Base-by-base conservation (phyloP, 345 rosid genomes). In the Excoecaria agallocha region DNA sequence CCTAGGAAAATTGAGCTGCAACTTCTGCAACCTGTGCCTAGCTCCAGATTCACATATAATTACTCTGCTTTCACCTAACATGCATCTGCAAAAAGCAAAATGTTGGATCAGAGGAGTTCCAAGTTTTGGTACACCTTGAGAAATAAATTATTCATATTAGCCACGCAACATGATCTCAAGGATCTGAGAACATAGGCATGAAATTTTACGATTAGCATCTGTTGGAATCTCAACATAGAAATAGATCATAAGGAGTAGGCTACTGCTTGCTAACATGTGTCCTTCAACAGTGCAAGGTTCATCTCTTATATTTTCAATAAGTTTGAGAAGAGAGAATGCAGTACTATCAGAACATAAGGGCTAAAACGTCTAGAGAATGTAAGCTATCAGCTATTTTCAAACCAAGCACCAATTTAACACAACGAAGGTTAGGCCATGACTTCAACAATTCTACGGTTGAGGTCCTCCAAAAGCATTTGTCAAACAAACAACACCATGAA, bases 1-100 rank as follows among this genome's bases (percentile, higher is more conserved):
- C 96, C 91, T 92, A 67, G 98, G 94, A 81, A 89, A 94, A 78
- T 94, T 94, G 67, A 94, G 93, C 90, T 89, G 98, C 87, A 94
- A 80, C 78, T 94, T 94, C 81, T 94, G 98, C 84, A 88, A 66
- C 74, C 89, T 88, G 71, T 94, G 98, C 75, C 81, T 89, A 67
- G 89, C 83, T 64, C 97, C 98, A 15, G 98, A 76, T 79, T 94
- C 98, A 78, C 98, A 89, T 16, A 89, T 58, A 80, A 94, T 84
- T 77, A 94, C 87, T 71, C 95, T 86, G 84, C 95, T 89, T 82
- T 92, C 98, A 70, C 98, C 98, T 20, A 94, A 90, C 80, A 85
- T 87, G 57, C 98, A 94, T 71, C 98, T 91, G 88, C 78, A 62
- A 63, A 70, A 56, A 43, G 19, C 56, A 78, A 69, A 55, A 7